Conservation (phyloP, 1,284 basidiomycete species). For the Ceratobasidium theobromae region DNA sequence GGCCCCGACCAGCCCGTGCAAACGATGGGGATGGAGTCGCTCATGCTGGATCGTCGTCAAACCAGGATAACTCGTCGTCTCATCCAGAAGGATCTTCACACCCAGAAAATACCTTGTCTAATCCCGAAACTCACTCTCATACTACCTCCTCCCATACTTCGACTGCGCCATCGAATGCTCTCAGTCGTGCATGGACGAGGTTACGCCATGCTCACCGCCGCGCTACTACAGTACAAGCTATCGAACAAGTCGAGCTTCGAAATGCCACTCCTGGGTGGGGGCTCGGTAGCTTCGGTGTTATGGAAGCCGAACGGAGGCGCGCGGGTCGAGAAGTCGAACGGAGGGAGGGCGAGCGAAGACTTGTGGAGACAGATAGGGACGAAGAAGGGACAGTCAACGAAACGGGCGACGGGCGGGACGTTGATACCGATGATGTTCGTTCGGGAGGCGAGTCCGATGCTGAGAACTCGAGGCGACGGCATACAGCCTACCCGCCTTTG, state of each 20-base stretch:
- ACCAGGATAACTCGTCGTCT: slow-evolving; percentile 29
- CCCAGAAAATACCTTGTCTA: slow-evolving; percentile 17
- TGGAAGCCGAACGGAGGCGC: slow-evolving; percentile 47
- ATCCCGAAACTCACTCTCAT: slow-evolving; percentile 22
- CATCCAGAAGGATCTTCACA: slow-evolving; percentile 28
- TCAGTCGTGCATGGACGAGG: slow-evolving; percentile 54
- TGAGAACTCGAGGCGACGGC: slow-evolving; percentile 3
- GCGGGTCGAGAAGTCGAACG: slow-evolving; percentile 40
- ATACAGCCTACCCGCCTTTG: slow-evolving; percentile 11
- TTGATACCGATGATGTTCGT: slow-evolving; percentile 35
- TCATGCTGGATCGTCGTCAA: neutral
- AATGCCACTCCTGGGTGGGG: slow-evolving; percentile 59
- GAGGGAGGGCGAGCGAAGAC: slow-evolving; percentile 39
- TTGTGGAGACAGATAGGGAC: slow-evolving; percentile 36
- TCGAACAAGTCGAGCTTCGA: slow-evolving; percentile 62
- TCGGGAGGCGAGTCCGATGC: slow-evolving; percentile 34
- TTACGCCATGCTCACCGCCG: slow-evolving; percentile 64
- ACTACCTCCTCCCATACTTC: slow-evolving; percentile 22
- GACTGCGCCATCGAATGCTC: slow-evolving; percentile 22
- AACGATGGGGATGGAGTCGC: neutral
- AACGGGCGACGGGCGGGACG: slow-evolving; percentile 35
- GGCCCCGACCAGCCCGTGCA: slow-evolving; percentile 12
- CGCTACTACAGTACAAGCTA: slow-evolving; percentile 65
- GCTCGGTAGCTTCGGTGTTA: slow-evolving; percentile 66
- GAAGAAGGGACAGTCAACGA: slow-evolving; percentile 30